These are phyloP conservation scores for Hyaloscypha variabilis DNA, from an alignment of 495 filamentous ascomycete genomes.

Conservation along the genomic window DNA sequence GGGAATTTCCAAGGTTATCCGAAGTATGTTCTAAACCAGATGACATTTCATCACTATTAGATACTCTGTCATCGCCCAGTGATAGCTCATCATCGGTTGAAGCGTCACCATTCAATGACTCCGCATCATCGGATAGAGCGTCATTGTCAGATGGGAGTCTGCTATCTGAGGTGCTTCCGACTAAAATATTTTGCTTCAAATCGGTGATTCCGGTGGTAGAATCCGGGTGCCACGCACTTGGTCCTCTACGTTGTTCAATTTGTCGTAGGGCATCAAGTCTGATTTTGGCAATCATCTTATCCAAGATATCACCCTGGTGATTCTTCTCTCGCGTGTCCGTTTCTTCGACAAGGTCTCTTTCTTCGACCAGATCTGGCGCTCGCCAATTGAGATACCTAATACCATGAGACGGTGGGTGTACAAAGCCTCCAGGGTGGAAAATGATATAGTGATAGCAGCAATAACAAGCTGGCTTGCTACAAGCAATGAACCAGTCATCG, in stretches of 20 bases:
- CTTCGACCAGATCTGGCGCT: constrained; percentile 22
- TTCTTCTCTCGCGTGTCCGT: constrained; percentile 13
- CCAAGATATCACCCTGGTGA: constrained; percentile 29
- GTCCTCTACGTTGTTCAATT: constrained; percentile 24
- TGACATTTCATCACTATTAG: no score
- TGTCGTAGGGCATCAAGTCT: constrained; percentile 24
- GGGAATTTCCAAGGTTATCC: background rate
- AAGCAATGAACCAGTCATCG: constrained; percentile 33
- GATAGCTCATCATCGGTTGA: no score
- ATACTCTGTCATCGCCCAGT: no score
- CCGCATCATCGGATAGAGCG: no score
- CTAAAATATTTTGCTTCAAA: constrained; percentile 1
- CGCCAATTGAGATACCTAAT: constrained; percentile 34
- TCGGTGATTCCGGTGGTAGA: constrained; percentile 25
- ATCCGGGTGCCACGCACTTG: constrained; percentile 32
- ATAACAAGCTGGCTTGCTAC: constrained; percentile 37
- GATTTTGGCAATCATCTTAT: constrained; percentile 29
- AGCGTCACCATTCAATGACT: no score
- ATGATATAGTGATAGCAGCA: constrained; percentile 36
- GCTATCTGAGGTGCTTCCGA: background rate
- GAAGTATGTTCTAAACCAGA: no score
- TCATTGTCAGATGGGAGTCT: no score
- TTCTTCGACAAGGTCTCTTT: constrained; percentile 10
- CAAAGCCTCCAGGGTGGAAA: constrained; percentile 32
- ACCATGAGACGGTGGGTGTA: constrained; percentile 29